Evolutionary conservation across 164 flowering plant genomes (phyloP).

Genomic region (Paratinospora sagittata): DNA sequence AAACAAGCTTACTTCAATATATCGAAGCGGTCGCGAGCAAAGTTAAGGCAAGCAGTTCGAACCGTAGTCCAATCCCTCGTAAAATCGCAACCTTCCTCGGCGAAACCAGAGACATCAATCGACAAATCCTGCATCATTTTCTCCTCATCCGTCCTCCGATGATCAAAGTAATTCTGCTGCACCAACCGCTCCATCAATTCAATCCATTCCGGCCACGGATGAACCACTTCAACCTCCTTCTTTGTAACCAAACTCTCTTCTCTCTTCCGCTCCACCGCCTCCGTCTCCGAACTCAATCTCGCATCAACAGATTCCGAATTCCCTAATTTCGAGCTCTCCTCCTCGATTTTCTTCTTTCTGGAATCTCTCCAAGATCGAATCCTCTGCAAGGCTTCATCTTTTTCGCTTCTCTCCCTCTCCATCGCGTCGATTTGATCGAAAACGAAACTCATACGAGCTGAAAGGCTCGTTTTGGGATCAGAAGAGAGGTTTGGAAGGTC

Average conservation of each 20-base stretch:
- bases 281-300: conserved; percentile 11
- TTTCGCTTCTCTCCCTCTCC: conserved; percentile 51
- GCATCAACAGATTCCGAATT: not conserved
- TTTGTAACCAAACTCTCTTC: conserved; percentile 18
- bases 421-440: conserved; percentile 92
- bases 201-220: conserved; percentile 97
- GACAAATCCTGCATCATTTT: conserved; percentile 41
- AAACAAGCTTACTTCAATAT: conserved; percentile 55
- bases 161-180: conserved; percentile 89
- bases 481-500: conserved; percentile 29
- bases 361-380: conserved; percentile 85
- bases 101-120: conserved; percentile 28
- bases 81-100: conserved; percentile 51
- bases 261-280: conserved; percentile 9
- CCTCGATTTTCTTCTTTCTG: conserved; percentile 25
- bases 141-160: conserved; percentile 66
- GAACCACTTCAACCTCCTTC: conserved; percentile 70
- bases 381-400: conserved; percentile 74
- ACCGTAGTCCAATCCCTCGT: conserved; percentile 68
- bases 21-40: conserved; percentile 88
- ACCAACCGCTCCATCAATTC: conserved; percentile 86
- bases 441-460: conserved; percentile 86
- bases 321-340: conserved; percentile 7
- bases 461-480: conserved; percentile 43
- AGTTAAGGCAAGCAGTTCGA: conserved; percentile 64